Evolutionary conservation across 1,139 yeast genomes (phyloP).

Genomic region (Yamadazyma sp.): DNA sequence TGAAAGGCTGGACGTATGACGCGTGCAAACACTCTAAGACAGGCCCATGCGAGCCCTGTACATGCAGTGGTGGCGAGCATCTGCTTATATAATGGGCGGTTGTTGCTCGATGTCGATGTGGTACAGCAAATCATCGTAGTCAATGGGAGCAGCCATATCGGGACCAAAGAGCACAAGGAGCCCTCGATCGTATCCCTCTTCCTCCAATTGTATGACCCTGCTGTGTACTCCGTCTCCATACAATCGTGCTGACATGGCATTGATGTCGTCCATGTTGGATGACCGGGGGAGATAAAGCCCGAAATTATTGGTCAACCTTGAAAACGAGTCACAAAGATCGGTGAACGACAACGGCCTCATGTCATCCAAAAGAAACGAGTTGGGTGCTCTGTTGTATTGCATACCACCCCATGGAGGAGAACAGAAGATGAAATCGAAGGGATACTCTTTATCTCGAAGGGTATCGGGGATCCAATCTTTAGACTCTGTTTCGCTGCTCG

Average conservation of each 20-base stretch:
- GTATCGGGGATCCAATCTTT: slow-evolving; percentile 32
- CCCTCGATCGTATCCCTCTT: slow-evolving; percentile 51
- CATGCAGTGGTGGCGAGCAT: too few relatives aligned
- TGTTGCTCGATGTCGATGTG: background rate
- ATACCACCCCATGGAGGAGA: slow-evolving; percentile 99
- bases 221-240: slow-evolving; percentile 47
- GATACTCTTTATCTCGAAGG: slow-evolving; percentile 16
- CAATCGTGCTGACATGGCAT: slow-evolving; percentile 43
- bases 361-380: slow-evolving; percentile 42
- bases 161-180: slow-evolving; percentile 61
- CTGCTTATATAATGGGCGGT: background rate
- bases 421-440: slow-evolving; percentile 67
- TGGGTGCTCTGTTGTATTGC: slow-evolving; percentile 43
- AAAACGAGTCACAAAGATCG: slow-evolving; percentile 43
- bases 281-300: slow-evolving; percentile 79
- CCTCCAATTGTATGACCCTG: slow-evolving; percentile 47
- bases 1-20: too few relatives aligned
- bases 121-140: slow-evolving; percentile 10
- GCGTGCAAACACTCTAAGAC: too few relatives aligned
- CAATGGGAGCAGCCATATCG: slow-evolving; percentile 7
- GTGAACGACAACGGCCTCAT: slow-evolving; percentile 54
- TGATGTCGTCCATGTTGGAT: slow-evolving; percentile 58
- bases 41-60: too few relatives aligned
- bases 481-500: slow-evolving; percentile 16
- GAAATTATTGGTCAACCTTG: slow-evolving; percentile 49